These are phyloP conservation scores for Podila epicladia DNA, from an alignment of 192 early-diverging fungal species.

Conservation along the genomic window DNA sequence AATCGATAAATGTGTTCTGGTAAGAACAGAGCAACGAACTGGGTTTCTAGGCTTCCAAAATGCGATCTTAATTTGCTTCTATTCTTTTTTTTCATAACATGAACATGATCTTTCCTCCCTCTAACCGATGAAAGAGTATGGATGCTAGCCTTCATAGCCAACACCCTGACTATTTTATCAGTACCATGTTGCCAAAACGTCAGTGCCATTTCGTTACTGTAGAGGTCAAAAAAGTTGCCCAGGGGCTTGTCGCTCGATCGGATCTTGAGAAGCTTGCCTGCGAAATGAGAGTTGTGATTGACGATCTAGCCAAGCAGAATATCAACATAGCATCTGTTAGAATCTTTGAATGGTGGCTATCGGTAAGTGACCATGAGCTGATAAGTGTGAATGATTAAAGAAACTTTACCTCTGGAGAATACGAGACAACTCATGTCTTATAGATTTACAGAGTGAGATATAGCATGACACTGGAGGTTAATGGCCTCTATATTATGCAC, in stretches of 20 bases:
- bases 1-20: conserved; percentile 7
- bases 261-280: conserved; percentile 17
- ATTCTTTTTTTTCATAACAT: conserved; percentile 6
- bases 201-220: conserved; percentile 8
- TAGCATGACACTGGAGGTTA: background rate
- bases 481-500: conserved; percentile 1
- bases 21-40: conserved; percentile 3
- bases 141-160: conserved; percentile 8
- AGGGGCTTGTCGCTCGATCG: conserved; percentile 14
- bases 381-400: background rate
- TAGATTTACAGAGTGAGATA: background rate
- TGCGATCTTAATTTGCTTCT: background rate
- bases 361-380: conserved; percentile 10
- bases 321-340: conserved; percentile 18
- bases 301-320: conserved; percentile 18
- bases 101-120: conserved; percentile 7
- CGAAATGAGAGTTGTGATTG: conserved; percentile 18
- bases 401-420: background rate
- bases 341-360: conserved; percentile 2
- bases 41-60: background rate
- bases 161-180: conserved; percentile 12
- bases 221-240: conserved; percentile 3
- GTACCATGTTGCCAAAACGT: conserved; percentile 3
- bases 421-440: background rate
- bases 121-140: conserved; percentile 9